Conservation (phyloP, 305 asterid genomes). For the Solanum aculeatissimum region DNA sequence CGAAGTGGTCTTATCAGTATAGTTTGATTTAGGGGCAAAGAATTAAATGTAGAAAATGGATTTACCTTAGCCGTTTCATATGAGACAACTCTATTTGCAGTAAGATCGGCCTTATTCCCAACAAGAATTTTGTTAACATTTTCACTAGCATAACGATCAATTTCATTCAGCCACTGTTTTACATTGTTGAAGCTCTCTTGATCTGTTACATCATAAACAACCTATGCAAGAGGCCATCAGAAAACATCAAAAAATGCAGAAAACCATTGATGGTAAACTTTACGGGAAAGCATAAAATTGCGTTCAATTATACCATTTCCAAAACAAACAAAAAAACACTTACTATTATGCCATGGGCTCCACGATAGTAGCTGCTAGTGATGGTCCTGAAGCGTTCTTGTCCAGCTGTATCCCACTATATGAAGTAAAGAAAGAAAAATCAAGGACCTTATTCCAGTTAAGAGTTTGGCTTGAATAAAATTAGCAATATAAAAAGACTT, state of each 20-base stretch:
- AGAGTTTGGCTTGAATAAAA: neutral
- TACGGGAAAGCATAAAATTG: conserved; percentile 29
- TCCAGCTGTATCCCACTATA: conserved; percentile 94
- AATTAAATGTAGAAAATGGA: neutral
- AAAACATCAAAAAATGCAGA: neutral
- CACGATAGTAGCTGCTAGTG: conserved; percentile 92
- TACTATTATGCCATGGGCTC: conserved; percentile 91
- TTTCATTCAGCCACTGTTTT: conserved; percentile 8
- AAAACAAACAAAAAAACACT: conserved; percentile 3
- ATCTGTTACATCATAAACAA: conserved; percentile 8
- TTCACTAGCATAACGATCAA: conserved; percentile 9
- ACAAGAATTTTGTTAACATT: conserved; percentile 9
- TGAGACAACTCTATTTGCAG: conserved; percentile 2
- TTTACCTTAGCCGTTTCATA: conserved; percentile 8
- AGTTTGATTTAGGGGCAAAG: neutral
- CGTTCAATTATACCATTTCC: neutral
- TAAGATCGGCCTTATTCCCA: conserved; percentile 6
- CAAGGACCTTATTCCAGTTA: neutral
- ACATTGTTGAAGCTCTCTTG: conserved; percentile 7
- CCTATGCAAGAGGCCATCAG: neutral
- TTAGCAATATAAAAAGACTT: neutral
- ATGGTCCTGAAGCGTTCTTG: conserved; percentile 94
- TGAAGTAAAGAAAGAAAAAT: neutral
- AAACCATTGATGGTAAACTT: neutral
- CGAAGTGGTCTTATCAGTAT: neutral